Evolutionary conservation across 2,329 filamentous ascomycete genomes (phyloP).

Genomic region (Tolypocladium amazonense): DNA sequence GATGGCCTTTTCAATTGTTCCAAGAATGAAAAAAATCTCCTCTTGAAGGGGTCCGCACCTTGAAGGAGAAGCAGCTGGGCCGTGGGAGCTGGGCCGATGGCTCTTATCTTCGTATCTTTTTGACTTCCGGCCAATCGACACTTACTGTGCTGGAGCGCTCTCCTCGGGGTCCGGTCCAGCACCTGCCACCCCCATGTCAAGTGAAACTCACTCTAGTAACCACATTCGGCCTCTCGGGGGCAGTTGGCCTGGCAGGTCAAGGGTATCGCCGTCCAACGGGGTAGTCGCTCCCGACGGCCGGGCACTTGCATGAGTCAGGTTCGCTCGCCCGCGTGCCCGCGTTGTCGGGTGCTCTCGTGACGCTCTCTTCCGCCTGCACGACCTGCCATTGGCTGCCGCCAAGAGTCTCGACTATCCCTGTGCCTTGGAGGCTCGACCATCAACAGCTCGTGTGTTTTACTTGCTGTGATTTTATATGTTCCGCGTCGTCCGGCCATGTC

Average conservation of each 20-base stretch:
- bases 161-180: not conserved
- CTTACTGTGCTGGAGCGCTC: not conserved
- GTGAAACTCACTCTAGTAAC: not conserved
- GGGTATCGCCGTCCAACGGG: not conserved
- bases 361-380: not conserved
- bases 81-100: not conserved
- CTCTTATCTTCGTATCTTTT: not conserved
- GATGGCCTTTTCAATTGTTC: not conserved
- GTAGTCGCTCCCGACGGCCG: not conserved
- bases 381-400: not conserved
- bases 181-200: not conserved
- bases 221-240: not conserved
- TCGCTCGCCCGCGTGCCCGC: not conserved
- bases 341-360: not conserved
- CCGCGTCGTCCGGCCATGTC: not conserved
- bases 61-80: not conserved
- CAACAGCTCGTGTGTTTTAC: not conserved
- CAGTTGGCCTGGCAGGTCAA: not conserved
- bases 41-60: not conserved
- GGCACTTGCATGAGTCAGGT: not conserved
- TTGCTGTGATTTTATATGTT: not conserved
- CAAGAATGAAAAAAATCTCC: not conserved
- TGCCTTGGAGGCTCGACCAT: not conserved
- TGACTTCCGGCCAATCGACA: not conserved
- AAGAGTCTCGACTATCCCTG: not conserved